Conservation (phyloP, 2,329 filamentous ascomycete genomes). For the Paraphaeosphaeria minitans region DNA sequence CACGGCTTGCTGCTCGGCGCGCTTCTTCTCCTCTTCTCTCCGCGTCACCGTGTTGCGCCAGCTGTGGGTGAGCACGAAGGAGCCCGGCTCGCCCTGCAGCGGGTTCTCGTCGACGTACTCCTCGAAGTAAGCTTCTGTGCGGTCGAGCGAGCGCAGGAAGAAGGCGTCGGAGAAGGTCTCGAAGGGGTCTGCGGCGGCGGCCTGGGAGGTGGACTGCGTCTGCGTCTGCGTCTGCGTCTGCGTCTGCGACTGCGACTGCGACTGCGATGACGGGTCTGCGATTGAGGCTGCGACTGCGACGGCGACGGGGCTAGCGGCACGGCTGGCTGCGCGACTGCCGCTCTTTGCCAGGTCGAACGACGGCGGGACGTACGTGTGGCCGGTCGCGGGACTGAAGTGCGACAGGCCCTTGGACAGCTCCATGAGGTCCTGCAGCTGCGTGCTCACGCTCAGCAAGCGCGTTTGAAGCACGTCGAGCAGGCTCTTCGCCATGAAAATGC, state of each 20-base stretch:
- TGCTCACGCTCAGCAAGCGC: conserved; percentile 61
- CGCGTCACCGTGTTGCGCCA: conserved; percentile 44
- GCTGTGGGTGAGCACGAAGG: conserved; percentile 57
- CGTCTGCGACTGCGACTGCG: too few relatives aligned
- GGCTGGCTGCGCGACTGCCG: conserved; percentile 38
- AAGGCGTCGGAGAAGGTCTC: conserved; percentile 37
- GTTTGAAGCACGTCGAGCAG: conserved; percentile 63
- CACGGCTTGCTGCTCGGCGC: conserved; percentile 15
- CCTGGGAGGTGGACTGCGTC: conserved; percentile 14
- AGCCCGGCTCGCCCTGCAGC: conserved; percentile 65
- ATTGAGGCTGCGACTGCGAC: conserved; percentile 26
- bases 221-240: conserved; percentile 28
- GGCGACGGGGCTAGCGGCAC: conserved; percentile 29
- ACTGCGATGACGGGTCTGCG: conserved; percentile 26
- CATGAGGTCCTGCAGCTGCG: conserved; percentile 61
- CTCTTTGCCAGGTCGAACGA: conserved; percentile 47
- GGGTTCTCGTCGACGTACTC: conserved; percentile 70
- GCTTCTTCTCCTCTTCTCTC: conserved; percentile 41
- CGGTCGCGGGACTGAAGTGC: conserved; percentile 62
- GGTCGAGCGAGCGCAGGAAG: conserved; percentile 54
- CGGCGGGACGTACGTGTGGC: conserved; percentile 64
- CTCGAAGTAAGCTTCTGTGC: conserved; percentile 60
- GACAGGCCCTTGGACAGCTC: conserved; percentile 59
- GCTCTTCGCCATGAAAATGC: conserved; percentile 66
- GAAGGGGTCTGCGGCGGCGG: conserved; percentile 20